These are phyloP conservation scores for Tulasnella sp. DNA, from an alignment of 768 basidiomycete genomes.

Conservation along the genomic window DNA sequence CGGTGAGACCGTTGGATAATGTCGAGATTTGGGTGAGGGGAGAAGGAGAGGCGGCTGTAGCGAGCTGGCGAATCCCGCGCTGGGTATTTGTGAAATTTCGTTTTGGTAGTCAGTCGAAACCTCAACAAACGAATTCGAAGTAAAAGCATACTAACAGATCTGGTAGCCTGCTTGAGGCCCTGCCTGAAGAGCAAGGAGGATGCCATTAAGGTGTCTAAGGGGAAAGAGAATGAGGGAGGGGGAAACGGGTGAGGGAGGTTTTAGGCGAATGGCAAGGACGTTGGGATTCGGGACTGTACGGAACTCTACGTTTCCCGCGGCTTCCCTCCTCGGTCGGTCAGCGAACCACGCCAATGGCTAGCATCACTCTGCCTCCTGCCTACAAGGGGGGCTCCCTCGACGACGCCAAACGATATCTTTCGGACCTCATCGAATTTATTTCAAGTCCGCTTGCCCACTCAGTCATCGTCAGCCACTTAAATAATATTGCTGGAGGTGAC, in stretches of 20 bases:
- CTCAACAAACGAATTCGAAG: neutral
- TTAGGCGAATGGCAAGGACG: neutral
- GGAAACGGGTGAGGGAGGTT: slow-evolving; percentile 12
- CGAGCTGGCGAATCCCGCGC: slow-evolving; percentile 39
- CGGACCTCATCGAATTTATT: slow-evolving; percentile 21
- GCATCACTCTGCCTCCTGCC: slow-evolving; percentile 2
- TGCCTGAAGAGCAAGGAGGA: slow-evolving; percentile 28
- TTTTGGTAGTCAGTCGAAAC: slow-evolving; percentile 14
- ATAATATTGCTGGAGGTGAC: slow-evolving; percentile 17
- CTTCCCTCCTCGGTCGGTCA: neutral
- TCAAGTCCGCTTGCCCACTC: slow-evolving; percentile 21
- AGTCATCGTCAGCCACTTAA: slow-evolving; percentile 23
- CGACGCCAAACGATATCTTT: slow-evolving; percentile 10
- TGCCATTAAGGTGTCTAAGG: slow-evolving; percentile 24
- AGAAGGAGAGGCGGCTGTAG: slow-evolving; percentile 40
- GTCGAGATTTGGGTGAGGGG: slow-evolving; percentile 90
- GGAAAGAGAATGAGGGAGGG: neutral
- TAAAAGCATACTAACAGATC: slow-evolving; percentile 20
- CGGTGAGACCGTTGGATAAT: slow-evolving; percentile 89
- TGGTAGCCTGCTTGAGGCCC: slow-evolving; percentile 25
- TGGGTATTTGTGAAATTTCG: slow-evolving; percentile 17
- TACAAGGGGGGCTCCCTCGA: neutral
- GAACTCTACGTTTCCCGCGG: slow-evolving; percentile 17
- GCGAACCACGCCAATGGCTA: neutral
- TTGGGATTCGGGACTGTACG: slow-evolving; percentile 9